These are phyloP conservation scores for Pichia cephalocereana DNA, from an alignment of 805 yeast species.

Conservation along the genomic window DNA sequence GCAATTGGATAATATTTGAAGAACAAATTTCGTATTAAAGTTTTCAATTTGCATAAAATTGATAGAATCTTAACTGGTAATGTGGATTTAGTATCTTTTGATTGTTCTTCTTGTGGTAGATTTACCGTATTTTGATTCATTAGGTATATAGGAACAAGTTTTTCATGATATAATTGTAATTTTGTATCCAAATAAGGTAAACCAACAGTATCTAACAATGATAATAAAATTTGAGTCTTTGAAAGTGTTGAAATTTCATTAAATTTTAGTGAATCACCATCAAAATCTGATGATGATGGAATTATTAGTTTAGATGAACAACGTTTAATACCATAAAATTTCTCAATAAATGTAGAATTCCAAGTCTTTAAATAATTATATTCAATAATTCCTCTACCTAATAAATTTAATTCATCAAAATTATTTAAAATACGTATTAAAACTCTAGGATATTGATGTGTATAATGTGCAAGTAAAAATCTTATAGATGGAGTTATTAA, in stretches of 20 bases:
- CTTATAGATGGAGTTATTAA: conserved; percentile 76
- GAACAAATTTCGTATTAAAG: conserved; percentile 27
- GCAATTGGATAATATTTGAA: conserved; percentile 55
- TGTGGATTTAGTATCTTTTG: background rate
- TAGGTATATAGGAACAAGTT: conserved; percentile 48
- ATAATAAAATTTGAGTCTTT: conserved; percentile 39
- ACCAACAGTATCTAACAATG: conserved; percentile 54
- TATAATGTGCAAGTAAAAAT: conserved; percentile 71
- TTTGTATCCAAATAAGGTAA: conserved; percentile 64
- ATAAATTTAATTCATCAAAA: conserved; percentile 68
- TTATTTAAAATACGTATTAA: conserved; percentile 51
- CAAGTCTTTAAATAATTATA: conserved; percentile 58
- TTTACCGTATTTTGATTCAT: conserved; percentile 24
- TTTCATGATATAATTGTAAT: conserved; percentile 53
- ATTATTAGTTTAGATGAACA: conserved; percentile 17
- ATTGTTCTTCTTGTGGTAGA: background rate
- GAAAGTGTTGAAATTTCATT: conserved; percentile 47
- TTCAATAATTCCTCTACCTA: conserved; percentile 58
- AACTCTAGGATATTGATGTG: conserved; percentile 66
- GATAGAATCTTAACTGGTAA: background rate
- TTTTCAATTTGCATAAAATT: background rate
- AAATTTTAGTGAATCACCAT: conserved; percentile 17
- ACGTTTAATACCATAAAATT: conserved; percentile 83
- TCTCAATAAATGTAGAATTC: conserved; percentile 85
- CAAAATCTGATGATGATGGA: background rate